Base-by-base conservation (phyloP, 2,329 filamentous ascomycete genomes). In the Metarhizium brunneum region DNA sequence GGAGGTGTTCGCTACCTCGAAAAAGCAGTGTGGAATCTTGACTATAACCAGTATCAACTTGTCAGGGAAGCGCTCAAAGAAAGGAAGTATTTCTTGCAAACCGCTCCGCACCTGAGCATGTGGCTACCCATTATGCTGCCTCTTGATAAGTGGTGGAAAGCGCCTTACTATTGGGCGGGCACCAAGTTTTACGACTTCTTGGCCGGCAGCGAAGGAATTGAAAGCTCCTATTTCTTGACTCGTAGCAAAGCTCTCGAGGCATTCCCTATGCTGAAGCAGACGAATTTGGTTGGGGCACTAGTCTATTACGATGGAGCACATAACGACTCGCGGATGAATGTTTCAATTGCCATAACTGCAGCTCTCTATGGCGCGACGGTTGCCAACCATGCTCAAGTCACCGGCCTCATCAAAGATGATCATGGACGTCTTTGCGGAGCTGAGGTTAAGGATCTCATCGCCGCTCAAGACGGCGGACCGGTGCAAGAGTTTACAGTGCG, bases 271-370 rank as follows among this genome's bases (percentile, higher is more conserved):
- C 72, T 95, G 61, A 92, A 90, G 73, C 86, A 84, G 66, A 85
- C 88, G 47, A 84, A 87, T 61, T 76, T 95, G 14, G 81, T 91
- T 48, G 90, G 90, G 58, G 89, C 90, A 56, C 74, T 95, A 65
- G 90, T 95, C 29, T 95, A 95, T 76, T 95, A 95, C 68, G 90
- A 95, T 73, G 90, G 90, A 63, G 89, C 88, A 35, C 90, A 95
- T 73, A 95, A 95, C 66, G 90, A 95, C 70, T 94, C 90, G 20
- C 83, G 90, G 52, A 95, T 95, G 90, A 95, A 95, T 67, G 87
- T 94, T 32, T 92, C 88, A 8, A 78, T 95, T 56, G 90, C 88
- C 20, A 89, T 92, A 83, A 95, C 90, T 18, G 89, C 90, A 55
- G 88, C 90, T n/a, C 75, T 95, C 47, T 95, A 94, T 67, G 90